Base-by-base conservation (phyloP, 169 alveolate species). In the Theileria annulata region DNA sequence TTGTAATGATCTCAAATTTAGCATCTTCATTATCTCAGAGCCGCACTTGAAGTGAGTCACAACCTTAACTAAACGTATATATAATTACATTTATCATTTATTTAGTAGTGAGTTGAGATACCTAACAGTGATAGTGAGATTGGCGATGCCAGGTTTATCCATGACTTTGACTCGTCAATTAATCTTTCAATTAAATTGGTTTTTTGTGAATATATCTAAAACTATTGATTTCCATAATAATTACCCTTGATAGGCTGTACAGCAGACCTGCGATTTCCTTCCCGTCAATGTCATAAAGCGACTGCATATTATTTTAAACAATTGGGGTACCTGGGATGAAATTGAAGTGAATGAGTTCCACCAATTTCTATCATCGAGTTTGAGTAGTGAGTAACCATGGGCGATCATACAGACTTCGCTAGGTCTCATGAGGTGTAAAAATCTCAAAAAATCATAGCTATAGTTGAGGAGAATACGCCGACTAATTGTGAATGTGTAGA, bases 351-450 rank as follows among this genome's bases (percentile, higher is more conserved):
- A 82, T 28, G 48, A 10, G 58, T 77, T 75, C 89, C 89, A 82
- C 89, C 89, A 82, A 17, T 75, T 31, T 5, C n/a, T 23, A 70
- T 75, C 85, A 1, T 82, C 21, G n/a, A 82, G 81, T 28, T 66
- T 60, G 21, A 82, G 23, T 10, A 69, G 60, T 4, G 85, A 76
- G 54, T 82, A 82, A 0, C 89, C 89, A 30, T 82, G 89, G 8
- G 89, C 89, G 13, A 82, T 68, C 85, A 82, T 75, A 66, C 89
- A 82, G 19, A 82, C 64, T 47, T 82, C 89, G 62, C 89, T 82
- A 12, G 86, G 58, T 3, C 89, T 68, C 85, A 82, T 75, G 28
- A 73, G 56, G 19, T 33, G 87, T 21, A 58, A 79, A 28, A 82
- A 82, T 64, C 56, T 75, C 37, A 82, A 48, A 17, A 82, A 82